These are phyloP conservation scores for Beauveria australis DNA, from an alignment of 2,329 filamentous ascomycete species.

Conservation along the genomic window DNA sequence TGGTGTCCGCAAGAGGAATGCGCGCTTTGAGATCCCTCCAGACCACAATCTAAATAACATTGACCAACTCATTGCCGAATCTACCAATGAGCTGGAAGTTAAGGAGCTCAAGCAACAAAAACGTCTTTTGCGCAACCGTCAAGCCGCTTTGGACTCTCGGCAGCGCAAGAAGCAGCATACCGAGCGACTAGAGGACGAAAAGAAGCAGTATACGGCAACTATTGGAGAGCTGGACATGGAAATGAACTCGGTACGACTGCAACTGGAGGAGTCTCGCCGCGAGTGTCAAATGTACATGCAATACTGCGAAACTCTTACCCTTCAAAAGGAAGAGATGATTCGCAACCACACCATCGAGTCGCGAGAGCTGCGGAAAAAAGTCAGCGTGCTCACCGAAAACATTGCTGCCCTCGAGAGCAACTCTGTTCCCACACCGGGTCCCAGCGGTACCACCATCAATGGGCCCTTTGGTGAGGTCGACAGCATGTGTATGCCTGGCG, in stretches of 20 bases:
- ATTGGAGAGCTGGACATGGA: constrained; percentile 75
- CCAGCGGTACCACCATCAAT: constrained; percentile 55
- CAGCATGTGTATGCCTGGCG: constrained; percentile 68
- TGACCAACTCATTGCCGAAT: constrained; percentile 82
- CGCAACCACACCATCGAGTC: constrained; percentile 83
- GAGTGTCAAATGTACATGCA: constrained; percentile 69
- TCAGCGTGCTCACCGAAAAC: constrained; percentile 69
- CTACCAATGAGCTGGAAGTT: constrained; percentile 83
- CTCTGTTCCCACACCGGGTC: constrained; percentile 30
- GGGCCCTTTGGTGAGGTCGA: constrained; percentile 76
- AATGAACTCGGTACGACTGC: constrained; percentile 57
- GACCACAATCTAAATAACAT: constrained; percentile 93
- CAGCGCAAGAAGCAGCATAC: constrained; percentile 98
- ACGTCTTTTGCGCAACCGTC: constrained; percentile 84
- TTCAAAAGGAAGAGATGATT: constrained; percentile 90
- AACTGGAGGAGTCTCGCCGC: constrained; percentile 61
- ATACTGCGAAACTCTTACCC: constrained; percentile 66
- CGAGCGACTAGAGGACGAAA: constrained; percentile 91
- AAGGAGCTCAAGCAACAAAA: constrained; percentile 99
- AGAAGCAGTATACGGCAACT: constrained; percentile 76
- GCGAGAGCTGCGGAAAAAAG: constrained; percentile 85
- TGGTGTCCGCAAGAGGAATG: constrained; percentile 97
- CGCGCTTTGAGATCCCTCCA: constrained; percentile 90
- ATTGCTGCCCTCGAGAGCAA: constrained; percentile 60
- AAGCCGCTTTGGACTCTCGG: constrained; percentile 92